These are phyloP conservation scores for Paraglomus occultum DNA, from an alignment of 192 early-diverging fungal species.

Conservation along the genomic window DNA sequence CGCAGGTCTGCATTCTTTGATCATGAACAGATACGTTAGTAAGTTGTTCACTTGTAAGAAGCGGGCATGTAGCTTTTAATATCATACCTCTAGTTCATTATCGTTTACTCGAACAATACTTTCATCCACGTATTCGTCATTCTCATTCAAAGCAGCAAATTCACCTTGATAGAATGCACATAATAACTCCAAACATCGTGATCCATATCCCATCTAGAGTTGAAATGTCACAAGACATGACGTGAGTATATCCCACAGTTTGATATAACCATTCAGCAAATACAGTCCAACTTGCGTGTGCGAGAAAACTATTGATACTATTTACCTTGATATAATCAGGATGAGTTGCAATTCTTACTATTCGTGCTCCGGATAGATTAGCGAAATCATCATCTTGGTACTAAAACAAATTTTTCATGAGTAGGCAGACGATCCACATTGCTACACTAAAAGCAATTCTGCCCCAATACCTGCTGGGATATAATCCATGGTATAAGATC, in stretches of 20 bases:
- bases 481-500: constrained; percentile 99
- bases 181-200: constrained; percentile 83
- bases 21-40: neutral
- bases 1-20: constrained; percentile 46
- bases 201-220: constrained; percentile 89
- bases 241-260: neutral
- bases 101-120: constrained; percentile 50
- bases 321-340: constrained; percentile 80
- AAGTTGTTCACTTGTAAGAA: neutral
- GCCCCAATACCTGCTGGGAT: constrained; percentile 70
- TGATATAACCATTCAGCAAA: too few relatives aligned
- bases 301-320: too few relatives aligned
- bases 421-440: neutral
- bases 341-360: constrained; percentile 98
- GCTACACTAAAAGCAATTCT: neutral
- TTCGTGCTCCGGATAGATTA: constrained; percentile 86
- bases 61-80: neutral
- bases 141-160: constrained; percentile 64
- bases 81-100: constrained; percentile 47
- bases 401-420: constrained; percentile 31
- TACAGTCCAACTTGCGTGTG: too few relatives aligned
- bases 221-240: neutral
- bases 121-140: constrained; percentile 53
- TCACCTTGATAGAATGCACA: constrained; percentile 85
- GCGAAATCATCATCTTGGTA: constrained; percentile 99